Evolutionary conservation across 257 asterid species (phyloP).

Genomic region (Nemophila menziesii): DNA sequence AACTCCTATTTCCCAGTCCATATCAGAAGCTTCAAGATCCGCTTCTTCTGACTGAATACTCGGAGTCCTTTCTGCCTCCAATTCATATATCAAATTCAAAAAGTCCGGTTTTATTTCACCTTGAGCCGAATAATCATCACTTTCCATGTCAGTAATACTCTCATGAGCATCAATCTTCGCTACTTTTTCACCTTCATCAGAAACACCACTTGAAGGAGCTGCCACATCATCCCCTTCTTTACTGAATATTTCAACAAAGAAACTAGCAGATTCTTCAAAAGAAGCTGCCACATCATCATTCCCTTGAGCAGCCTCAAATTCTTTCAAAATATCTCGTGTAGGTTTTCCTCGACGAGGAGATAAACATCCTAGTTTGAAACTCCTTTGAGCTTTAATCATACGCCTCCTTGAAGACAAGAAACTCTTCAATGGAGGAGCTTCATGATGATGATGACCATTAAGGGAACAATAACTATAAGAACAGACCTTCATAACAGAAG

Average conservation of each 20-base stretch:
- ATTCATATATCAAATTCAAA: slow-evolving; percentile 4
- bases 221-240: slow-evolving; percentile 16
- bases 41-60: slow-evolving; percentile 12
- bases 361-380: slow-evolving; percentile 31
- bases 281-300: slow-evolving; percentile 10
- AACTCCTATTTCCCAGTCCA: slow-evolving; percentile 38
- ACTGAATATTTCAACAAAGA: slow-evolving; percentile 42
- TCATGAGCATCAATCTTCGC: slow-evolving; percentile 8
- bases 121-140: background rate
- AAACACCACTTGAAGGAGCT: background rate
- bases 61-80: slow-evolving; percentile 9
- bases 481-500: slow-evolving; percentile 60
- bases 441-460: slow-evolving; percentile 70
- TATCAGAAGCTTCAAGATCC: slow-evolving; percentile 31
- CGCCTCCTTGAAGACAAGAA: slow-evolving; percentile 63
- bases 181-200: slow-evolving; percentile 5
- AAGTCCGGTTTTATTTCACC: slow-evolving; percentile 8
- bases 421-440: slow-evolving; percentile 56
- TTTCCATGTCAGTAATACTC: slow-evolving; percentile 6
- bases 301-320: background rate
- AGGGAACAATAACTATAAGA: slow-evolving; percentile 75
- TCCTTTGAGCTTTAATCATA: slow-evolving; percentile 43
- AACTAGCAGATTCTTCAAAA: slow-evolving; percentile 21
- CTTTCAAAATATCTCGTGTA: slow-evolving; percentile 1
- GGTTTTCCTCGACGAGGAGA: slow-evolving; percentile 35